phyloP scores from a whole-genome alignment of 257 asterid genomes.

The Euphrasia confusa region DNA sequence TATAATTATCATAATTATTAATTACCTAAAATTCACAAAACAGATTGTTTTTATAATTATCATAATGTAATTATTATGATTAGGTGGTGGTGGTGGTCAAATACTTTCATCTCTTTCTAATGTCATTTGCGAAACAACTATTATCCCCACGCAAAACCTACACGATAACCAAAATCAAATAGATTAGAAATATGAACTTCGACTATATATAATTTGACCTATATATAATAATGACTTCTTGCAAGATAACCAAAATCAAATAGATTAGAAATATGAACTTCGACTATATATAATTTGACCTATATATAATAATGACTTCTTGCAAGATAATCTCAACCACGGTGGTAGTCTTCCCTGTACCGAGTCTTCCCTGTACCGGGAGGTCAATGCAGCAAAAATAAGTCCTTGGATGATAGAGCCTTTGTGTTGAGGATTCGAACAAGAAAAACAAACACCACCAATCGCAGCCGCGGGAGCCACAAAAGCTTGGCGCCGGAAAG shows the following conservation, averaged over 20 bases:
- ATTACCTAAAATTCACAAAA: no score
- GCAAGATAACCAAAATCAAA: slow-evolving; percentile 24
- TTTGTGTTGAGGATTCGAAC: no score
- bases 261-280: slow-evolving; percentile 10
- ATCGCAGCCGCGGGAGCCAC: no score
- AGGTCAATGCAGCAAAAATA: slow-evolving; percentile 95
- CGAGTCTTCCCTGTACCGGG: slow-evolving; percentile 99
- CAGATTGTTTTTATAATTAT: no score
- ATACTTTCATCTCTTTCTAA: slow-evolving; percentile 97
- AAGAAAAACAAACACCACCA: no score
- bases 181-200: slow-evolving; percentile 7
- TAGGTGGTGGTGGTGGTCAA: background rate
- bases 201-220: background rate
- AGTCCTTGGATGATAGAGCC: slow-evolving; percentile 89
- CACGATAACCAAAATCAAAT: slow-evolving; percentile 23
- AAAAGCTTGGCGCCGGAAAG: no score
- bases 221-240: no score
- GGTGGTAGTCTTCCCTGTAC: slow-evolving; percentile 99
- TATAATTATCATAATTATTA: no score
- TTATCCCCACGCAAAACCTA: slow-evolving; percentile 96
- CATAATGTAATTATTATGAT: no score
- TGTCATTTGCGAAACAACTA: slow-evolving; percentile 92
- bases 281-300: no score
- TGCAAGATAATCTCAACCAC: slow-evolving; percentile 91
- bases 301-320: no score